Evolutionary conservation across 1,284 basidiomycete genomes (phyloP).

Genomic region (Neolentinus lepideus): DNA sequence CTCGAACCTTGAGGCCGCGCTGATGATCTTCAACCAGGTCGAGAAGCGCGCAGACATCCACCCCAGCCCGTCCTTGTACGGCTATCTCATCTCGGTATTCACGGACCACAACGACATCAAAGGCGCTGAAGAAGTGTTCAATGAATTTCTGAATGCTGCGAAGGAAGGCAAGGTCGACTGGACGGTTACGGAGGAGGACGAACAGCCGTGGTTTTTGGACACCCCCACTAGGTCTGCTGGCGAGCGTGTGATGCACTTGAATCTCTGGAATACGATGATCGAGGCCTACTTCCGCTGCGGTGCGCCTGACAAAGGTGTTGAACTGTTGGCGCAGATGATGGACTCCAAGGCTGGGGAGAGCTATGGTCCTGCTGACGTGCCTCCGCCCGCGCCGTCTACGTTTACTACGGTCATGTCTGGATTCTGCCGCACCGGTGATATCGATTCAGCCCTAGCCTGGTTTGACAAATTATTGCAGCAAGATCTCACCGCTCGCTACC

Average conservation of each 20-base stretch:
- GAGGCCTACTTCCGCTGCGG: conserved; percentile 66
- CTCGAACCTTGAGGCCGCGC: conserved; percentile 54
- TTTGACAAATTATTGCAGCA: conserved; percentile 56
- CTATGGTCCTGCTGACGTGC: conserved; percentile 35
- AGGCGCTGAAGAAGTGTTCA: conserved; percentile 62
- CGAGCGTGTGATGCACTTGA: conserved; percentile 28
- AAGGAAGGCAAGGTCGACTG: conserved; percentile 28
- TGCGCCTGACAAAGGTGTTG: conserved; percentile 57
- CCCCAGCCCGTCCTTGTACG: conserved; percentile 41
- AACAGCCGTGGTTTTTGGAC: conserved; percentile 6
- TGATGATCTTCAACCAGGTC: conserved; percentile 63
- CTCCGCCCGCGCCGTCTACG: conserved; percentile 54
- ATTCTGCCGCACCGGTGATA: conserved; percentile 58
- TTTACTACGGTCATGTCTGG: conserved; percentile 62
- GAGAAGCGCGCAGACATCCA: conserved; percentile 38
- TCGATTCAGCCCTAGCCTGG: conserved; percentile 63
- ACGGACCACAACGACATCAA: conserved; percentile 43
- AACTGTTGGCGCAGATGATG: conserved; percentile 72
- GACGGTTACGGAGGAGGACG: conserved; percentile 3
- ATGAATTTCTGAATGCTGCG: conserved; percentile 46
- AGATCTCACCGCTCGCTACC: conserved; percentile 24
- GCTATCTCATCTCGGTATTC: conserved; percentile 59
- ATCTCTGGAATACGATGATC: conserved; percentile 74
- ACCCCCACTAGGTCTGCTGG: conserved; percentile 8
- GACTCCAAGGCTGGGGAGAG: conserved; percentile 31